Evolutionary conservation across 305 asterid species (phyloP), one percentile per base, ranked within the genome.

Genomic region (Coffea humblotiana): DNA sequence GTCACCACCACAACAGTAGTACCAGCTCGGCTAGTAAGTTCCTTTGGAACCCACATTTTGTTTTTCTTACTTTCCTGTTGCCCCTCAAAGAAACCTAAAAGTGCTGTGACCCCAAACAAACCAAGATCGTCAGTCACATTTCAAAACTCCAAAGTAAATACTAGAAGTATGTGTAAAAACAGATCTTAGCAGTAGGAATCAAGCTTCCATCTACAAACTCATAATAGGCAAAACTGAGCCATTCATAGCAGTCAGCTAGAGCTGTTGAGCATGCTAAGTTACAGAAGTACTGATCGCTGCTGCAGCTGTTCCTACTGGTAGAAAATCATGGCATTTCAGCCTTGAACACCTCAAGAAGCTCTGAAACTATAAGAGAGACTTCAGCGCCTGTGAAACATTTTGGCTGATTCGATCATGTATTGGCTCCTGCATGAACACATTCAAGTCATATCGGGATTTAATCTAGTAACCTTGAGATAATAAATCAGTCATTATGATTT

Each of bases 341-440:
- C 37, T 23, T 13, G 58, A 75, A 29, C 52, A 35, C 54, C 49
- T 19, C 2, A 5, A 61, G 43, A 76, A 18, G 19, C 43, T 71
- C 48, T n/a, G 61, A 51, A n/a, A 73, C 83, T 80, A 83, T 19
- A 65, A 60, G 67, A 91, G 89, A 79, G 93, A 84, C 27, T 85
- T 80, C 25, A 95, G 87, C 0, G 97, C 97, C 48, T 27, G 83
- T n/a, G 88, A 79, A 78, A 95, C 97, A 74, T 93, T 92, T 69
- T 75, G 81, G 43, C 95, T 85, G 85, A 95, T 95, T 25, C 97
- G 90, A 79, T 93, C 97, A 47, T 93, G 98, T 83, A 93, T 83
- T 27, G 86, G 89, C 88, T 90, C 97, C 98, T 95, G 91, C 90
- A 88, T 66, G 78, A 72, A 73, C 29, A 25, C 81, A 77, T 58